These are phyloP conservation scores for Gamarada debralockiae DNA, from an alignment of 495 filamentous ascomycete species.

Conservation along the genomic window DNA sequence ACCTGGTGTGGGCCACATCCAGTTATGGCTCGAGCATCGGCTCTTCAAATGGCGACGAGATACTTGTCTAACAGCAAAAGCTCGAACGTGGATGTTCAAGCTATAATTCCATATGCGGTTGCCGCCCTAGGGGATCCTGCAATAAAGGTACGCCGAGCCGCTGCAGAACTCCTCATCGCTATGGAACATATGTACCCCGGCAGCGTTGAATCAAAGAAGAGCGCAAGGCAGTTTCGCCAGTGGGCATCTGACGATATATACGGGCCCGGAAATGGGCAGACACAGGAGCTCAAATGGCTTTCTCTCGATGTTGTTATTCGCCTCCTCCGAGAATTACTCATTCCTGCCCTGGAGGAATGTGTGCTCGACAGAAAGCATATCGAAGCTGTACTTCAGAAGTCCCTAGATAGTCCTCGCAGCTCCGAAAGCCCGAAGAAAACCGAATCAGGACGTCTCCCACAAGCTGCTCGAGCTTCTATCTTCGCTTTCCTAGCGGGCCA, in stretches of 20 bases:
- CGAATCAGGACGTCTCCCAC: constrained; percentile 55
- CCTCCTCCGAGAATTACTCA: constrained; percentile 58
- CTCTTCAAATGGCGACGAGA: constrained; percentile 55
- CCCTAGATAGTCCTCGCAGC: constrained; percentile 43
- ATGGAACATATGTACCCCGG: constrained; percentile 34
- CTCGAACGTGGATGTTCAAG: constrained; percentile 63
- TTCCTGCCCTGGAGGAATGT: constrained; percentile 77
- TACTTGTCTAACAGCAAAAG: constrained; percentile 46
- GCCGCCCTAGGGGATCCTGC: constrained; percentile 69
- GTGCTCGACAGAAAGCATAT: constrained; percentile 68
- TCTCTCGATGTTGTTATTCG: constrained; percentile 48
- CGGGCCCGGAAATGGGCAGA: constrained; percentile 40
- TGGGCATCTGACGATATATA: constrained; percentile 59
- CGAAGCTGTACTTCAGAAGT: constrained; percentile 52
- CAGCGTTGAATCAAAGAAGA: constrained; percentile 19
- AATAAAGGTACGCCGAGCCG: constrained; percentile 67
- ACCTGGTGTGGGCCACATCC: constrained; percentile 72
- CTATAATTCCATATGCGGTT: constrained; percentile 72
- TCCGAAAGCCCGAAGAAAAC: constrained; percentile 31
- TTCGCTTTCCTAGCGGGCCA: constrained; percentile 75
- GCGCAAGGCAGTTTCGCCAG: constrained; percentile 24
- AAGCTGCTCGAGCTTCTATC: constrained; percentile 57
- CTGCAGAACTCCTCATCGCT: constrained; percentile 56
- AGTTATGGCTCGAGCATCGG: constrained; percentile 59
- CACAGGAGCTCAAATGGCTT: constrained; percentile 55